These are phyloP conservation scores for Amoebophrya sp. DNA, from an alignment of 169 alveolate species.

Conservation along the genomic window DNA sequence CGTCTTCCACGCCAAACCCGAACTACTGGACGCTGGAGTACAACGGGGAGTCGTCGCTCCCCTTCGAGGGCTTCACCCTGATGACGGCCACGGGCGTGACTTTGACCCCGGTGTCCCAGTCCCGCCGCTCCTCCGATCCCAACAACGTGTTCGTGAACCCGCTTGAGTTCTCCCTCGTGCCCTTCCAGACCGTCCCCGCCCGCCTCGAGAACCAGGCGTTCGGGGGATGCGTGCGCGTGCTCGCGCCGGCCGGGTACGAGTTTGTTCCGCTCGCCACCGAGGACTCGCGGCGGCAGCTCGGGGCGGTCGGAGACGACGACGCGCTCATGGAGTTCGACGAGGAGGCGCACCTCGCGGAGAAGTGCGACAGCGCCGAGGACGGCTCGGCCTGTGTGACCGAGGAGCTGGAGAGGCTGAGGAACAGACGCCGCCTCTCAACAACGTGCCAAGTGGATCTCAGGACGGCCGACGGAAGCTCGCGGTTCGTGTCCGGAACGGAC, in stretches of 20 bases:
- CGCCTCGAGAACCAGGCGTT: not conserved
- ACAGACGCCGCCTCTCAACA: not conserved
- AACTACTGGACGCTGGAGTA: constrained; percentile 11
- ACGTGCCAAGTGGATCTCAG: not conserved
- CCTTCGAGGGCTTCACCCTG: constrained; percentile 11
- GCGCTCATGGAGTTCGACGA: no score
- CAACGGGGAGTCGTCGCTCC: constrained; percentile 8
- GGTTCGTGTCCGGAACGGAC: not conserved
- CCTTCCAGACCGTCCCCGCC: not conserved
- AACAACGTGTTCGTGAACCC: not conserved
- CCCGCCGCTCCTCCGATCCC: not conserved
- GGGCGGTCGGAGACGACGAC: no score
- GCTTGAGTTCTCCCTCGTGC: not conserved
- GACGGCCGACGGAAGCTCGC: not conserved
- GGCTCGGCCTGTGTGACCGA: no score
- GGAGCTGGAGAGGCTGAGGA: no score
- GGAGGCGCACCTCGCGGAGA: no score
- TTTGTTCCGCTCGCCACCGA: not conserved
- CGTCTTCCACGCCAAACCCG: not conserved
- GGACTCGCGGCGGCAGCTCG: no score
- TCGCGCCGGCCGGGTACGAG: not conserved
- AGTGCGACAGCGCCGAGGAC: no score
- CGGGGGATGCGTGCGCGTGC: not conserved
- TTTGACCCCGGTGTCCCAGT: not conserved
- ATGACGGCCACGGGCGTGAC: constrained; percentile 3